Base-by-base conservation (phyloP, 768 basidiomycete genomes). In the Russula emetica region DNA sequence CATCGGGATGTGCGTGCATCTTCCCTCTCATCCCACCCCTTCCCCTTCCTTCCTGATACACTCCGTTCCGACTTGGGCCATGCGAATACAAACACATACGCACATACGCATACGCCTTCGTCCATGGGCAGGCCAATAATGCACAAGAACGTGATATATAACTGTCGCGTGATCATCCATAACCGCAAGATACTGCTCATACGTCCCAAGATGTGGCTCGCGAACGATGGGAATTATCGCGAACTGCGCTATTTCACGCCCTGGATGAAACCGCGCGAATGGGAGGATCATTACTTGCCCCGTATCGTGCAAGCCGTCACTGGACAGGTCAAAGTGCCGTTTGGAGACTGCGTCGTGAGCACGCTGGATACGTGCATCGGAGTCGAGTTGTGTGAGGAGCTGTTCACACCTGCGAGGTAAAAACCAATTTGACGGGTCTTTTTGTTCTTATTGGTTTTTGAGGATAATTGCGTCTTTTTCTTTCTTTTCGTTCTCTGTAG, bases 151-250 rank as follows among this genome's bases (percentile, higher is more conserved):
- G 94, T 94, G 53, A 95, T 89, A 67, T 98, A 98, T 78, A 99
- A 99, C 72, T 97, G 94, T 74, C 88, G 97, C 22, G 80, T 98
- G 40, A 87, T 98, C 72, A 84, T 95, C 49, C 83, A 93, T 71
- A 81, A 94, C 75, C 81, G 85, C 60, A 83, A 92, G 76, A 94
- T 99, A 64, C 76, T 98, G 1, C 85, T 98, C 66, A 98, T 99
- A 67, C 86, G 97, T 26, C 97, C 97, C 0, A 99, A 98, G 78
- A 95, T 99, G 95, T 99, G 97, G 97, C 80, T 99, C 51, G 97
- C 97, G 1, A 98, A 98, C 72, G 94, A 97, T 70, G 97, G 97
- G 4, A 98, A 98, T 72, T 99, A 99, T 74, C 89, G 97, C 69
- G 79, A 81, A 75, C 67, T 76, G 51, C 70, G 90, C 16, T 92